Percentiles rank a stretch among this genome's conserved stretches.
Conservation (phyloP, 2,329 filamentous ascomycete species). For the Aspergillus chevalieri region DNA sequence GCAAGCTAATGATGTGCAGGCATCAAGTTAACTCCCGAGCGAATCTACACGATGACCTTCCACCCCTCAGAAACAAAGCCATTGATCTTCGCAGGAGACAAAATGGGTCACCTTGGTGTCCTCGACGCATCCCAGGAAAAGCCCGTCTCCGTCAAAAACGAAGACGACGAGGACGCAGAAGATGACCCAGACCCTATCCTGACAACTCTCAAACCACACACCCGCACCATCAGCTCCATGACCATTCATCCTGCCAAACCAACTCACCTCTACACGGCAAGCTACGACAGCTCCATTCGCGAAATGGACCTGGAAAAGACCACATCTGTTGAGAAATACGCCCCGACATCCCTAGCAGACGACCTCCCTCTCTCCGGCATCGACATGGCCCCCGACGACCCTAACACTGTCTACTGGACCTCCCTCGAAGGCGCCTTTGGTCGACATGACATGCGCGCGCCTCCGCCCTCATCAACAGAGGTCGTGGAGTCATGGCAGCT, state of each 20-base stretch:
- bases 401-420: conserved; percentile 76
- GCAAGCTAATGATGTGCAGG: conserved; percentile 43
- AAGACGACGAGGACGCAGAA: conserved; percentile 63
- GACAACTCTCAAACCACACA: conserved; percentile 83
- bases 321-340: conserved; percentile 73
- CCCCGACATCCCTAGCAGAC: conserved; percentile 60
- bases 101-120: conserved; percentile 81
- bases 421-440: conserved; percentile 77
- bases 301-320: conserved; percentile 78
- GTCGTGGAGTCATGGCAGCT: conserved; percentile 59
- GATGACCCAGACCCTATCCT: conserved; percentile 68
- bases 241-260: conserved; percentile 67
- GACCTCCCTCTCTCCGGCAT: conserved; percentile 79
- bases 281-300: conserved; percentile 88
- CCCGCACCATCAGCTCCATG: conserved; percentile 80
- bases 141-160: conserved; percentile 39
- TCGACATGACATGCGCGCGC: conserved; percentile 67
- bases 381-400: conserved; percentile 66
- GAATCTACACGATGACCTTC: conserved; percentile 80
- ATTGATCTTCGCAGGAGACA: conserved; percentile 88
- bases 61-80: conserved; percentile 83
- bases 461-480: conserved; percentile 39
- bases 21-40: conserved; percentile 84
- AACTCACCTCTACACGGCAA: conserved; percentile 73
- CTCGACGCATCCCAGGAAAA: conserved; percentile 63